A percentile compares a stretch with the other conserved stretches of the same genome.
Evolutionary conservation across 345 rosid genomes (phyloP).

Genomic region (Psidium friedrichsthalianum): DNA sequence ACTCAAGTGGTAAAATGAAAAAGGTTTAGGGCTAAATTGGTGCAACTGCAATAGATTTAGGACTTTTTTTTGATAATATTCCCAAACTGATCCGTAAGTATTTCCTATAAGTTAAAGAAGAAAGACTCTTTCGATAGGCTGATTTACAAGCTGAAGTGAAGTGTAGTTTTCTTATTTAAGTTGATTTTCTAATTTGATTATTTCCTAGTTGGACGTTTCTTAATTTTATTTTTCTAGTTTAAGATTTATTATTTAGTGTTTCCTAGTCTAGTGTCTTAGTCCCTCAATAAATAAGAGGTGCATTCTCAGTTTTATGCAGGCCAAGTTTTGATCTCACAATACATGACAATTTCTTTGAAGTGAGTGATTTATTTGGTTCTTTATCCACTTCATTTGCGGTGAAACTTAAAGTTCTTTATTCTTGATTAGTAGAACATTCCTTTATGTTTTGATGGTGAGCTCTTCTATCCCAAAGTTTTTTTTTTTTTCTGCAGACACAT

Average conservation of each 20-base stretch:
- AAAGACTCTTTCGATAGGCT: neutral
- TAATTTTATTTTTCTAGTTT: neutral
- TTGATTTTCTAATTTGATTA: neutral
- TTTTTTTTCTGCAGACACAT: neutral
- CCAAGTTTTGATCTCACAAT: neutral
- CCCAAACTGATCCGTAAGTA: no score
- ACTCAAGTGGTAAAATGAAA: no score
- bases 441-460: fast-evolving
- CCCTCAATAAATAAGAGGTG: neutral
- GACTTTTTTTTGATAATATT: no score
- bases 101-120: neutral
- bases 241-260: neutral
- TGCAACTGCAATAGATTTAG: no score
- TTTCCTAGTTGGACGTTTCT: neutral
- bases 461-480: neutral
- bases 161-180: neutral
- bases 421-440: neutral
- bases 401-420: neutral
- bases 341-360: neutral
- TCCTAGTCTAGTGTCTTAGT: neutral
- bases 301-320: neutral
- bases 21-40: no score
- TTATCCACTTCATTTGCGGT: neutral
- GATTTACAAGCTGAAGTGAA: neutral
- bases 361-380: neutral